Evolutionary conservation across 768 basidiomycete species (phyloP), one percentile per base, ranked within the genome.

Genomic region (Tricholoma saponaceum): DNA sequence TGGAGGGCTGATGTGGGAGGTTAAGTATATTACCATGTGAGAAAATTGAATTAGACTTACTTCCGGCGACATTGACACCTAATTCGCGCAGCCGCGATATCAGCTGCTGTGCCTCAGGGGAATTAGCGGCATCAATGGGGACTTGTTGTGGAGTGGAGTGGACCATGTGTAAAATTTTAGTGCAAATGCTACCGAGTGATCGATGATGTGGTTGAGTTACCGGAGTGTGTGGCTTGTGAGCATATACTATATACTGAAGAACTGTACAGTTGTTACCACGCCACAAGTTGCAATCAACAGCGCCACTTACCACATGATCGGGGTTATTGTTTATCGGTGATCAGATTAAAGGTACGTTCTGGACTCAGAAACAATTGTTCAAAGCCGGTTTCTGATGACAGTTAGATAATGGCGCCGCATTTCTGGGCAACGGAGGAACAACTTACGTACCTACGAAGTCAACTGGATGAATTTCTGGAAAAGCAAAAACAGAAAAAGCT

Each of bases 401-500:
- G 20, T 22, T 20, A 20, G 41, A 26, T 14, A 37, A 53, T 53
- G 52, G 52, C 52, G 16, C 52, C 37, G 1, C 14, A 5, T 26
- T 28, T 39, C 20, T 53, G 52, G 52, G 52, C 35, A 39, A 53
- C 9, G 0, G 33, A 37, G 33, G 52, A 53, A 53, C 52, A 53
- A 37, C 22, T 39, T 1, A 43, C 22, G 9, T 53, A n/a, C n/a
- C 33, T 53, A 23, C 23, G 2, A 12, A 18, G 33, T 5, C 35
- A 37, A 12, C 33, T 37, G 1, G 5, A 37, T 18, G 33, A 53
- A n/a, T 53, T 53, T 37, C 23, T 37, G 33, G 52, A 53, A 43
- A 26, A 39, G 25, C 52, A 53, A n/a, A 53, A 41, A 23, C 14
- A 13, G 52, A 53, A 53, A 16, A 53, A 53, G 39, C 5, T 53